Evolutionary conservation across 768 basidiomycete genomes (phyloP).

Genomic region (Mycena venus): DNA sequence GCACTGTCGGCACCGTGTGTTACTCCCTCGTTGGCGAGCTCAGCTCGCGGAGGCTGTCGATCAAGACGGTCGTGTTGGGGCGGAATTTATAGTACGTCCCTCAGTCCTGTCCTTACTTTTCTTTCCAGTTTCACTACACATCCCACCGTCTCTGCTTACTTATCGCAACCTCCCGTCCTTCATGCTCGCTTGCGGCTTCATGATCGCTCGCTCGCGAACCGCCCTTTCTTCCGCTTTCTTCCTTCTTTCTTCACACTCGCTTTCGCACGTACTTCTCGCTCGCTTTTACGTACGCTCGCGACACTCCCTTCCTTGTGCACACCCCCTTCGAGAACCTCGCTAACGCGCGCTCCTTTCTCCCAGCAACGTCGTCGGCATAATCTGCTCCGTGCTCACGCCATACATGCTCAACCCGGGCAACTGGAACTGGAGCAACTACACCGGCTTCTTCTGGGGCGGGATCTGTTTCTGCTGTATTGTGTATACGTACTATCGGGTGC

Average conservation of each 20-base stretch:
- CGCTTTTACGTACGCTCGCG: too few relatives aligned
- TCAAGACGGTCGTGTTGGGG: slow-evolving; percentile 35
- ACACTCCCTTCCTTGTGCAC: too few relatives aligned
- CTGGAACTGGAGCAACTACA: slow-evolving; percentile 35
- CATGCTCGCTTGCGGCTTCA: too few relatives aligned
- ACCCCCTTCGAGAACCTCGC: too few relatives aligned
- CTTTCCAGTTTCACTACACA: too few relatives aligned
- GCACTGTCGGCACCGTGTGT: slow-evolving; percentile 35
- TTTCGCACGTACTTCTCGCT: background rate
- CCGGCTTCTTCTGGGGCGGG: slow-evolving; percentile 36
- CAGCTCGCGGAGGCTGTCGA: slow-evolving; percentile 27
- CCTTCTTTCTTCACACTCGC: too few relatives aligned
- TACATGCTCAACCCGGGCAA: slow-evolving; percentile 37
- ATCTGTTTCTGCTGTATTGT: slow-evolving; percentile 32
- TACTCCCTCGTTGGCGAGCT: slow-evolving; percentile 37
- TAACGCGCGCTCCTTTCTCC: background rate
- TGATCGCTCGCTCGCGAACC: too few relatives aligned
- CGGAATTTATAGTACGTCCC: slow-evolving; percentile 35
- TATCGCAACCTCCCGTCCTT: too few relatives aligned
- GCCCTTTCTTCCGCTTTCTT: background rate
- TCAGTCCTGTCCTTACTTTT: too few relatives aligned
- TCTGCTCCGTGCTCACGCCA: slow-evolving; percentile 35
- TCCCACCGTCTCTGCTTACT: too few relatives aligned
- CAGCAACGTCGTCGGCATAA: slow-evolving; percentile 37
- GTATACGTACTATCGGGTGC: slow-evolving; percentile 36